These are phyloP conservation scores for Lachancea lanzarotensis DNA, from an alignment of 805 yeast species.

Conservation along the genomic window DNA sequence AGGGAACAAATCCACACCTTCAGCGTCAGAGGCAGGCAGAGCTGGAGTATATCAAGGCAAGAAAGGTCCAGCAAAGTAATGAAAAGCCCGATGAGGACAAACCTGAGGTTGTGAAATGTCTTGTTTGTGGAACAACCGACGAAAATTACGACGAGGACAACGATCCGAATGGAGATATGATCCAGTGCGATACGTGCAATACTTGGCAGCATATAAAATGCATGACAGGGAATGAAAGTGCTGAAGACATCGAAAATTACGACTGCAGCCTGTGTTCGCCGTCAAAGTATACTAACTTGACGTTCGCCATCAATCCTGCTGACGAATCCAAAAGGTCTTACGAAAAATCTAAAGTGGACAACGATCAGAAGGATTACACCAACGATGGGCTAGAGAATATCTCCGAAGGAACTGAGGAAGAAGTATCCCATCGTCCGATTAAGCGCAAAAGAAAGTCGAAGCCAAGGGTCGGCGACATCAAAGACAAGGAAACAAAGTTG, in stretches of 20 bases:
- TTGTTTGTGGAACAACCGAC: constrained; percentile 55
- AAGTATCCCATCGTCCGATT: not conserved
- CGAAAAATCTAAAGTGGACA: not conserved
- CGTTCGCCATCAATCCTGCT: constrained; percentile 27
- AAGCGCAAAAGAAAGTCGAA: not conserved
- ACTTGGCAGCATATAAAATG: constrained; percentile 72
- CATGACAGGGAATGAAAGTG: constrained; percentile 39
- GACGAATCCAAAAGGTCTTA: constrained; percentile 12
- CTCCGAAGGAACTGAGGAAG: constrained; percentile 8
- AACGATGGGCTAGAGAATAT: not conserved
- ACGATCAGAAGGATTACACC: not conserved
- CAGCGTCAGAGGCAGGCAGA: constrained; percentile 22
- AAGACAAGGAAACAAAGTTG: constrained; percentile 30
- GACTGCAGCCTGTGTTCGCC: constrained; percentile 51
- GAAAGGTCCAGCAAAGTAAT: constrained; percentile 1
- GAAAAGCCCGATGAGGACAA: constrained; percentile 13
- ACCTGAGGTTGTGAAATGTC: constrained; percentile 42
- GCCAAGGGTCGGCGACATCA: not conserved
- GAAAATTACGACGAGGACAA: constrained; percentile 51
- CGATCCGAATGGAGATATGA: constrained; percentile 49
- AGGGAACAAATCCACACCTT: constrained; percentile 35
- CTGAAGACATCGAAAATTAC: constrained; percentile 42
- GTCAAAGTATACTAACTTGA: constrained; percentile 31
- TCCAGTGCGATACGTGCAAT: constrained; percentile 57
- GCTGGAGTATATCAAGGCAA: constrained; percentile 7